These are phyloP conservation scores for Ustilago crameri DNA, from an alignment of 1,284 basidiomycete genomes.

Conservation along the genomic window DNA sequence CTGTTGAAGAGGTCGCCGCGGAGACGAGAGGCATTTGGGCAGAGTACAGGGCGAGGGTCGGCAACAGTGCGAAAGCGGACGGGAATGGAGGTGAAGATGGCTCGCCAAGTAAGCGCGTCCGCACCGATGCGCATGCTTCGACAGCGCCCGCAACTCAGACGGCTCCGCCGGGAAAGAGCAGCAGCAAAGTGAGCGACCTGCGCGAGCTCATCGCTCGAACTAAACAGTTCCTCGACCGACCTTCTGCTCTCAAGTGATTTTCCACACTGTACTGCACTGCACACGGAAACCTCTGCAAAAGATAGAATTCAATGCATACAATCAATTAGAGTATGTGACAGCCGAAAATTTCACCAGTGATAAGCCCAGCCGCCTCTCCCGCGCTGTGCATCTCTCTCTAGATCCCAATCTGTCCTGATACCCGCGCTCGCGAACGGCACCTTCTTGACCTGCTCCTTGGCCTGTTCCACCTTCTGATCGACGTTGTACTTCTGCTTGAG, in stretches of 20 bases:
- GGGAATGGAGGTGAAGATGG: neutral
- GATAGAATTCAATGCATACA: too few species aligned
- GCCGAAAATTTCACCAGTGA: slow-evolving; percentile 25
- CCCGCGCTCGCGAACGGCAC: slow-evolving; percentile 58
- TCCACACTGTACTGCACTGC: too few species aligned
- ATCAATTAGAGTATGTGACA: too few species aligned
- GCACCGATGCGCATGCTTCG: neutral
- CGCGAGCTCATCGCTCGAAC: slow-evolving; percentile 30
- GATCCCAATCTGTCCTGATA: slow-evolving; percentile 54
- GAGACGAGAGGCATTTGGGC: slow-evolving; percentile 20
- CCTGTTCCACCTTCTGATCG: slow-evolving; percentile 39
- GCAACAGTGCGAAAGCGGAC: neutral
- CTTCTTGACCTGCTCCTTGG: slow-evolving; percentile 45
- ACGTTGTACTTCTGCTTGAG: slow-evolving; percentile 44
- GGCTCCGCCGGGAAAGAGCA: neutral
- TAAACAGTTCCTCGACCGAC: slow-evolving; percentile 25
- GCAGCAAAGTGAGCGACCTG: slow-evolving; percentile 13
- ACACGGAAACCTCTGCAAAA: too few species aligned
- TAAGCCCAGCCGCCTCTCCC: slow-evolving; percentile 49
- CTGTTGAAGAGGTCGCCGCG: slow-evolving; percentile 25
- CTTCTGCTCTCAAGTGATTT: neutral
- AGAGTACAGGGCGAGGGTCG: slow-evolving; percentile 4
- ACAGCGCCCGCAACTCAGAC: neutral
- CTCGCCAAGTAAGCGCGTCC: slow-evolving; percentile 7
- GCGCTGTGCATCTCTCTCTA: slow-evolving; percentile 38